phyloP scores from a whole-genome alignment of 371 early-diverging fungal species.

The Batkoa obscura region DNA sequence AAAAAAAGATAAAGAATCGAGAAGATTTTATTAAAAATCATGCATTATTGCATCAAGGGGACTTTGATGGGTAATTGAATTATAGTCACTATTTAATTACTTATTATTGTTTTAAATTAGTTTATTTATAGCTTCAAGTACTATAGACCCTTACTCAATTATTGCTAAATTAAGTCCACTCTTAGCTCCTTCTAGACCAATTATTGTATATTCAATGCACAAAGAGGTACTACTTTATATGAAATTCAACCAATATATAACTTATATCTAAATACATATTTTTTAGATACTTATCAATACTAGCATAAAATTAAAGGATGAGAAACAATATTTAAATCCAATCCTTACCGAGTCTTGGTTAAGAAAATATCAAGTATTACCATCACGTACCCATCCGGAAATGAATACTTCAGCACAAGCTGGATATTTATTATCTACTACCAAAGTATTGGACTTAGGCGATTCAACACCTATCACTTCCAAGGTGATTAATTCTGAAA shows the following conservation, averaged over 20 bases:
- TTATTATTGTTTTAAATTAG: neutral
- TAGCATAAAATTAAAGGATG: constrained; percentile 40
- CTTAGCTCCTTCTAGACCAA: constrained; percentile 58
- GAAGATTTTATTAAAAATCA: constrained; percentile 5
- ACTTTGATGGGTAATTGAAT: constrained; percentile 35
- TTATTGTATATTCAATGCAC: constrained; percentile 60
- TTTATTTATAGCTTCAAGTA: constrained; percentile 44
- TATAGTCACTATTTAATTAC: neutral
- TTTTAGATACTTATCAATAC: constrained; percentile 34
- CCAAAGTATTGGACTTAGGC: neutral
- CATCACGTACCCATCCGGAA: constrained; percentile 80
- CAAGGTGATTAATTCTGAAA: constrained; percentile 3
- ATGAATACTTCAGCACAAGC: constrained; percentile 79
- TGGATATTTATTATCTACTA: constrained; percentile 42
- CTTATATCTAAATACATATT: neutral
- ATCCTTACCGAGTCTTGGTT: constrained; percentile 76
- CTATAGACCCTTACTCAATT: constrained; percentile 45
- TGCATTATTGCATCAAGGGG: constrained; percentile 18
- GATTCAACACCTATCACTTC: constrained; percentile 2
- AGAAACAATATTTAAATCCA: constrained; percentile 49
- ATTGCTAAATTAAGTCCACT: constrained; percentile 40
- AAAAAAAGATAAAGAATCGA: constrained; percentile 13
- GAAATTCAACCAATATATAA: neutral
- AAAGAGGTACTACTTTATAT: constrained; percentile 37
- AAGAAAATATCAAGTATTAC: constrained; percentile 68